Conservation (phyloP, 305 asterid species). For the Fraxinus latifolia region DNA sequence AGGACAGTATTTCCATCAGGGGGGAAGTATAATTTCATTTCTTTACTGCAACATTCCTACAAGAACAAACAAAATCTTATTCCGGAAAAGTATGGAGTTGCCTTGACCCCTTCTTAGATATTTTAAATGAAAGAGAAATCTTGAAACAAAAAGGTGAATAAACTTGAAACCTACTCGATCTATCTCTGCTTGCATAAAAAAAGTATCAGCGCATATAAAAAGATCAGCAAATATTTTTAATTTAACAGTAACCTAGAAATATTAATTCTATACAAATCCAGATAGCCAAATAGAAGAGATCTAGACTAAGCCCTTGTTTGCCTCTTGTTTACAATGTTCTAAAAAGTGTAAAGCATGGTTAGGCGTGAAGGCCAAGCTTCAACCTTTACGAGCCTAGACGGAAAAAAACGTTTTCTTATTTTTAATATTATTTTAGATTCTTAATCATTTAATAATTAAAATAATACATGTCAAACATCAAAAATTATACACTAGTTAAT, state of each 20-base stretch:
- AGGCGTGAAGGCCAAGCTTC: background rate
- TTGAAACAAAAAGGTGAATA: conserved; percentile 1
- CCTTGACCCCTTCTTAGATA: background rate
- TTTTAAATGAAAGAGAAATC: background rate
- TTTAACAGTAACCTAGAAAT: background rate
- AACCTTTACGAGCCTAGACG: background rate
- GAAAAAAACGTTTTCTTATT: no score
- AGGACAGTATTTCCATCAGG: background rate
- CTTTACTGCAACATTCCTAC: background rate
- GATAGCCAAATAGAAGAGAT: background rate
- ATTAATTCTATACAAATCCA: background rate
- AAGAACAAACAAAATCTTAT: background rate
- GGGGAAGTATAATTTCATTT: background rate
- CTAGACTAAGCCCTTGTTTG: background rate
- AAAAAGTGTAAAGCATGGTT: background rate
- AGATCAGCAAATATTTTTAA: conserved; percentile 5
- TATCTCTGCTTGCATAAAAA: conserved; percentile 16
- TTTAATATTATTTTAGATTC: background rate
- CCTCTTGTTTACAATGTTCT: background rate
- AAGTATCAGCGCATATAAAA: conserved; percentile 10
- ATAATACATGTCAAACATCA: background rate
- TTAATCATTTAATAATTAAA: no score
- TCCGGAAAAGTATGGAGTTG: background rate
- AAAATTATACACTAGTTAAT: background rate
- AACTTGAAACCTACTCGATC: background rate